Evolutionary conservation across 208 protist species (phyloP).

Genomic region (Trypanosoma mega): DNA sequence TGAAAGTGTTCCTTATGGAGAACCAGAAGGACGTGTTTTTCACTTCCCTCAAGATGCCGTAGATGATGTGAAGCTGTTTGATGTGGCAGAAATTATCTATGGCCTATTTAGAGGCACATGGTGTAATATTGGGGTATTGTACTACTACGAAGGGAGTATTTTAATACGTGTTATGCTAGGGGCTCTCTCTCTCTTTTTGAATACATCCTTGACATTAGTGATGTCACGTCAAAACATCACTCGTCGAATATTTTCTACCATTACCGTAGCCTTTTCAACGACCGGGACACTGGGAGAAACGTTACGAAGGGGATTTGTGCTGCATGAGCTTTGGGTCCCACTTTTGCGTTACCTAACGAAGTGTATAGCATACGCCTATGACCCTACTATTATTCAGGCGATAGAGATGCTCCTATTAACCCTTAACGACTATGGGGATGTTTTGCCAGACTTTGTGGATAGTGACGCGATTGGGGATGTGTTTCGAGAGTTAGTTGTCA

Average conservation of each 20-base stretch:
- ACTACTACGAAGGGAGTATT: slow-evolving; percentile 58
- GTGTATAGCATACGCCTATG: too few relatives aligned
- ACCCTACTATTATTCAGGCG: too few relatives aligned
- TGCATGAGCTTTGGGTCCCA: slow-evolving; percentile 49
- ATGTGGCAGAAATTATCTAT: slow-evolving; percentile 61
- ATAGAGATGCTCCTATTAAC: slow-evolving; percentile 53
- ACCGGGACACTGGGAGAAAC: slow-evolving; percentile 33
- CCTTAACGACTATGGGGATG: slow-evolving; percentile 22
- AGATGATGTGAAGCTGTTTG: slow-evolving; percentile 56
- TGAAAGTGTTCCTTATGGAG: slow-evolving; percentile 31
- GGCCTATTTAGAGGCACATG: slow-evolving; percentile 62
- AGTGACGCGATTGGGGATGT: slow-evolving; percentile 33
- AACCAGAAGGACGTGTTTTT: slow-evolving; percentile 19
- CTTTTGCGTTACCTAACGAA: slow-evolving; percentile 53
- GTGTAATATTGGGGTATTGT: slow-evolving; percentile 76
- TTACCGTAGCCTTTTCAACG: slow-evolving; percentile 42
- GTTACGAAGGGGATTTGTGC: slow-evolving; percentile 43
- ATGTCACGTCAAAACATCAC: slow-evolving; percentile 50
- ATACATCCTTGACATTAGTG: slow-evolving; percentile 53
- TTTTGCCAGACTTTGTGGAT: slow-evolving; percentile 32
- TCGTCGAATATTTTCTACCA: slow-evolving; percentile 50
- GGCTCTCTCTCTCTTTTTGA: slow-evolving; percentile 58
- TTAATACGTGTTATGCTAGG: slow-evolving; percentile 57
- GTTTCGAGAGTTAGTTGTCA: slow-evolving; percentile 66
- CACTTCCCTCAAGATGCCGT: slow-evolving; percentile 39